These are phyloP conservation scores for Xylaria arbuscula DNA, from an alignment of 2,329 filamentous ascomycete species.

Conservation along the genomic window DNA sequence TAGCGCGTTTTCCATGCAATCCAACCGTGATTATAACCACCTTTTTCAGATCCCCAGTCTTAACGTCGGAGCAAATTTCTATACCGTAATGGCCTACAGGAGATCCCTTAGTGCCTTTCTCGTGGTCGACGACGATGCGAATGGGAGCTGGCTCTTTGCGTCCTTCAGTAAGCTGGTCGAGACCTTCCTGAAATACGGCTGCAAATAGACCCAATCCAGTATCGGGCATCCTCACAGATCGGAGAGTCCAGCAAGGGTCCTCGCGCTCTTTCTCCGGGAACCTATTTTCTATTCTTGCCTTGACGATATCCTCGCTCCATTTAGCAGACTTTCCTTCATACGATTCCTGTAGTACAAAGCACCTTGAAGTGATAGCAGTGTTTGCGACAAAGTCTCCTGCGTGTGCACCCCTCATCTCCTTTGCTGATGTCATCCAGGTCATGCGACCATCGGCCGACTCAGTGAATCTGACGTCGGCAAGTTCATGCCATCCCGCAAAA, in stretches of 20 bases:
- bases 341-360: constrained; percentile 76
- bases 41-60: constrained; percentile 63
- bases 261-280: constrained; percentile 88
- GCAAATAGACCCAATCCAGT: constrained; percentile 69
- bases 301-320: constrained; percentile 85
- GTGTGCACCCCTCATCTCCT: constrained; percentile 68
- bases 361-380: constrained; percentile 69
- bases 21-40: constrained; percentile 67
- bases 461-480: constrained; percentile 78
- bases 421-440: constrained; percentile 74
- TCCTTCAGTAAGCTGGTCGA: constrained; percentile 70
- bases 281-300: constrained; percentile 85
- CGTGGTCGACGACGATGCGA: constrained; percentile 78
- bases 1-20: constrained; percentile 75
- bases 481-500: constrained; percentile 77
- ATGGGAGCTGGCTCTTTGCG: constrained; percentile 75
- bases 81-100: constrained; percentile 75
- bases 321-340: constrained; percentile 83
- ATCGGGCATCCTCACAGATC: constrained; percentile 73
- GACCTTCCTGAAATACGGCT: constrained; percentile 78
- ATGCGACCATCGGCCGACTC: constrained; percentile 73
- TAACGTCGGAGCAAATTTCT: constrained; percentile 75
- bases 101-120: constrained; percentile 73
- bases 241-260: constrained; percentile 81
- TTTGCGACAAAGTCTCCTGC: constrained; percentile 60